These are phyloP conservation scores for Deinandra increscens DNA, from an alignment of 129 eudicot species.

Conservation along the genomic window DNA sequence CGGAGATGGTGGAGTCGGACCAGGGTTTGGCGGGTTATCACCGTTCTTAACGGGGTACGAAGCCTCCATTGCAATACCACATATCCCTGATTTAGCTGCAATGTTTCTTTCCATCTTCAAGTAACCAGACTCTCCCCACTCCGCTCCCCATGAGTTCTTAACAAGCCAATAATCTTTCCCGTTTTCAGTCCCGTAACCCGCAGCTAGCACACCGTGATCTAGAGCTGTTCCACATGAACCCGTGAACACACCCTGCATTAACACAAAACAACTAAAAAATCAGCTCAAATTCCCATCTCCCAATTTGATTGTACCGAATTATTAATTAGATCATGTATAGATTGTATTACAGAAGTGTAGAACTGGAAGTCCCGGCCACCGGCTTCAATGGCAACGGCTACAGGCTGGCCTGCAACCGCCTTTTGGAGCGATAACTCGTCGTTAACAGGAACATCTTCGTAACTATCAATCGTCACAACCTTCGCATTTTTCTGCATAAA, in stretches of 20 bases:
- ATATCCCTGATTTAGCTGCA: constrained; percentile 49
- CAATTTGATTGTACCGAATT: neutral
- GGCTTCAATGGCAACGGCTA: constrained; percentile 89
- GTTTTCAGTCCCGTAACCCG: constrained; percentile 66
- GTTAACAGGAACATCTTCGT: constrained; percentile 73
- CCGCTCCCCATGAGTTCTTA: constrained; percentile 77
- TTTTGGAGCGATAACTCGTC: constrained; percentile 65
- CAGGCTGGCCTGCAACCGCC: constrained; percentile 76
- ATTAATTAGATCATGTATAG: neutral
- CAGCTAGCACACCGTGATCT: constrained; percentile 74
- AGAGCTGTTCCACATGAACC: constrained; percentile 65
- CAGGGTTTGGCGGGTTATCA: constrained; percentile 68
- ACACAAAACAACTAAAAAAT: neutral
- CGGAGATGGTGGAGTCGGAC: constrained; percentile 67
- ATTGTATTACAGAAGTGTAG: constrained; percentile 59
- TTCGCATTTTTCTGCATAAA: constrained; percentile 62
- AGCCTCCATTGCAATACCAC: constrained; percentile 75
- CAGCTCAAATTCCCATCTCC: neutral
- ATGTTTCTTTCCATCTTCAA: constrained; percentile 63
- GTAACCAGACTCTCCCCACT: constrained; percentile 78
- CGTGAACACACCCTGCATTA: constrained; percentile 66
- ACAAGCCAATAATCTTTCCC: constrained; percentile 73
- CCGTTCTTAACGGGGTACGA: constrained; percentile 64
- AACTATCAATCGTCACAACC: constrained; percentile 65
- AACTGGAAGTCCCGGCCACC: constrained; percentile 85